Evolutionary conservation across 179 eudicot genomes (phyloP), one percentile per base, ranked within the genome.

Genomic region (Drosera spatulata): DNA sequence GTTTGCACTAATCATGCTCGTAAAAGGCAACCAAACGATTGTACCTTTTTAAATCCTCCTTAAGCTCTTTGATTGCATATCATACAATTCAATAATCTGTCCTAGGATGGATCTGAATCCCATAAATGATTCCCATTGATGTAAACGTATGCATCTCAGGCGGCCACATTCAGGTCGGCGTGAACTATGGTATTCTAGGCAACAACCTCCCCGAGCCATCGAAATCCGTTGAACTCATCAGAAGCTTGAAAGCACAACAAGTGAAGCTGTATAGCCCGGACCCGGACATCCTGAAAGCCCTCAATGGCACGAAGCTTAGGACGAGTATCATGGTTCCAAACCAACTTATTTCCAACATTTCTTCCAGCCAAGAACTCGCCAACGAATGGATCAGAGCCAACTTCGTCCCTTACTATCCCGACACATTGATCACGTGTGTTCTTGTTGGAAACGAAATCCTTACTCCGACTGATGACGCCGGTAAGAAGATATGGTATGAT

Each of bases 161-260:
- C 1, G 33, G 33, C 33, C 33, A 22, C 33, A 22, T 22, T 22
- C 33, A 22, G 33, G 33, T 91, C 4, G 97, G 97, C n/a, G 47
- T 91, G 42, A 85, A 80, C 75, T 91, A 87, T 13, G 97, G 97
- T n/a, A 83, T 71, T 11, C 51, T 60, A 44, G 97, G 88, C 37
- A 69, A 66, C 81, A 70, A 83, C 51, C 65, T 91, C 46, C 91
- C 84, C 57, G 67, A 94, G 4, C 85, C 96, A 1, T 70, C 69
- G 51, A 70, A 72, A 58, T 66, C 97, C 2, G 69, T 91, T 6
- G 70, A 79, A 45, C 62, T 68, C 53, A 61, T 91, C 33, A 39
- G 62, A 60, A 57, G 68, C 66, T 72, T 81, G 81, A 75, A 83
- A 13, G 85, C 73, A 0, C 67, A 68, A 10, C 54, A 50, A 2